Conservation (phyloP, 495 filamentous ascomycete species). For the Choiromyces venosus region DNA sequence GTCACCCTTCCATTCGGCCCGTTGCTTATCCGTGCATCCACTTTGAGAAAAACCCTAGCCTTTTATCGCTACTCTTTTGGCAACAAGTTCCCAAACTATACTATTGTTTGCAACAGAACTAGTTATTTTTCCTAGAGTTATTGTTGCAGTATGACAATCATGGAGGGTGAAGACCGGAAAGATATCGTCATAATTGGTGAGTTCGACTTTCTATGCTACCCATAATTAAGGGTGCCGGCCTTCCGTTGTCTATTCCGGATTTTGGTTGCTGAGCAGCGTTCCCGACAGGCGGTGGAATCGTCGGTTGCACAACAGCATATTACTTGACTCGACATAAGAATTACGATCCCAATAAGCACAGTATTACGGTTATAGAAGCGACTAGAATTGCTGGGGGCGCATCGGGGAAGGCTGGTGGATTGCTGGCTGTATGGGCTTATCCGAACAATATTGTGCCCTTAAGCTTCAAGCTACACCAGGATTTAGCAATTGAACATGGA, state of each 20-base stretch:
- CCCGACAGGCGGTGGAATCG: slow-evolving; percentile 77
- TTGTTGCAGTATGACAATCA: slow-evolving; percentile 30
- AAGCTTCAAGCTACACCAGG: slow-evolving; percentile 74
- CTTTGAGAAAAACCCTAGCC: not conserved
- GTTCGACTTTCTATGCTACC: slow-evolving; percentile 7
- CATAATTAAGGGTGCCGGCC: not conserved
- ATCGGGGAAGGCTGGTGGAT: slow-evolving; percentile 89
- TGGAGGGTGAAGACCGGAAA: slow-evolving; percentile 20
- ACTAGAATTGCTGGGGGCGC: slow-evolving; percentile 82
- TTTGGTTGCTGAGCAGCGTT: slow-evolving; percentile 10
- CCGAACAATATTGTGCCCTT: slow-evolving; percentile 78
- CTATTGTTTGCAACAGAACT: not conserved
- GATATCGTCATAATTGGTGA: slow-evolving; percentile 42
- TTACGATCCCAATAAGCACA: slow-evolving; percentile 68
- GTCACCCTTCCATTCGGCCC: not conserved
- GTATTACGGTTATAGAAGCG: slow-evolving; percentile 83
- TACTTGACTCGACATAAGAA: slow-evolving; percentile 83
- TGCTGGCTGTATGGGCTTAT: slow-evolving; percentile 90
- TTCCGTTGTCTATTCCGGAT: not conserved
- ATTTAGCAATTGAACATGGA: slow-evolving; percentile 78
- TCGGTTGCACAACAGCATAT: slow-evolving; percentile 90
- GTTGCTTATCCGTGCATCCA: not conserved
- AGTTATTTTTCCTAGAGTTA: not conserved
- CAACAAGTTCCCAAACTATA: not conserved
- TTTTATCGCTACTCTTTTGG: not conserved